These are phyloP conservation scores for Phytophthora constricta DNA, from an alignment of 352 stramenopile genomes.

Conservation along the genomic window DNA sequence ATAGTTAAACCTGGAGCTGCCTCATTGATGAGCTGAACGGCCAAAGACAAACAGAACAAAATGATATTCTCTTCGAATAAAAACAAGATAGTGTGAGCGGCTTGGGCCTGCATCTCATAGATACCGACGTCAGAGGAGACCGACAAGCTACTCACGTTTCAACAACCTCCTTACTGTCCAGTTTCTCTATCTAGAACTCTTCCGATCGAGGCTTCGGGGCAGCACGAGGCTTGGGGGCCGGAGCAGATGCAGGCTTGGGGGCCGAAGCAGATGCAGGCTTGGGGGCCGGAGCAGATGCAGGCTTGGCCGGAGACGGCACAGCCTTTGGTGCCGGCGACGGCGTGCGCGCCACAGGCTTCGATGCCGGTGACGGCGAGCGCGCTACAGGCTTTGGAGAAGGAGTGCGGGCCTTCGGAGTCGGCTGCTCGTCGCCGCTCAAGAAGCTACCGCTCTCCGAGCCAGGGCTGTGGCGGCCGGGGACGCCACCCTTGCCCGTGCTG, in stretches of 20 bases:
- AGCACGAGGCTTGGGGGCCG: slow-evolving; percentile 32
- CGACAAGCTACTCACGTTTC: slow-evolving; percentile 33
- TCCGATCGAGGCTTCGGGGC: slow-evolving; percentile 40
- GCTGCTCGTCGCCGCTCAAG: slow-evolving; percentile 44
- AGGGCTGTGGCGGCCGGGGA: slow-evolving; percentile 50
- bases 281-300: slow-evolving; percentile 7
- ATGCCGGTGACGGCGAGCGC: slow-evolving; percentile 30
- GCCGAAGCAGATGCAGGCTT: slow-evolving; percentile 20
- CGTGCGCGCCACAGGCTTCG: slow-evolving; percentile 23
- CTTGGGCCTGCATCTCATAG: slow-evolving; percentile 35
- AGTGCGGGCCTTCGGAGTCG: slow-evolving; percentile 41
- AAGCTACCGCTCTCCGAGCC: slow-evolving; percentile 68
- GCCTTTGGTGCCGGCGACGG: slow-evolving; percentile 32
- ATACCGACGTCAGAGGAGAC: slow-evolving; percentile 51
- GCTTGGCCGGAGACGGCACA: slow-evolving; percentile 20
- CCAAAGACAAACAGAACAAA: slow-evolving; percentile 18
- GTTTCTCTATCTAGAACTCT: slow-evolving; percentile 54
- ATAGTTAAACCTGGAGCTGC: too few relatives aligned
- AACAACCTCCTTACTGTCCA: slow-evolving; percentile 28
- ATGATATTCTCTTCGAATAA: slow-evolving; percentile 29
- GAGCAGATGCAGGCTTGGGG: slow-evolving; percentile 18
- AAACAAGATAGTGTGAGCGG: slow-evolving; percentile 36
- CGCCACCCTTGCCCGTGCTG: slow-evolving; percentile 70
- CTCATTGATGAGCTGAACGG: neutral
- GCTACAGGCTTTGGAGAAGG: slow-evolving; percentile 40